These are phyloP conservation scores for Pichia sp. DNA, from an alignment of 1,139 yeast genomes.

Conservation along the genomic window DNA sequence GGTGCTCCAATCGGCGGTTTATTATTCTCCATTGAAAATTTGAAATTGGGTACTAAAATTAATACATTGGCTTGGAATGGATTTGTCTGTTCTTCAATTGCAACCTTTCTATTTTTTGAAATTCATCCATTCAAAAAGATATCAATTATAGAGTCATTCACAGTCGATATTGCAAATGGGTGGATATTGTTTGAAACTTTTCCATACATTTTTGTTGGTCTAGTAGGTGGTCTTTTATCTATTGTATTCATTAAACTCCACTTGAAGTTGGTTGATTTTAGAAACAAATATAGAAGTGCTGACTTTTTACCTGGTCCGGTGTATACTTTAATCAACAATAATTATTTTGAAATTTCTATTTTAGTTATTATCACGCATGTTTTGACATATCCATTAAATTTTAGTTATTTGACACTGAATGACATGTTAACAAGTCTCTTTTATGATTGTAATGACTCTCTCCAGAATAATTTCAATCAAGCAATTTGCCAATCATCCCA, in stretches of 20 bases:
- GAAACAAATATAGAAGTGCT: slow-evolving; percentile 29
- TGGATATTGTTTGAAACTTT: slow-evolving; percentile 71
- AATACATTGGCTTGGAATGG: slow-evolving; percentile 77
- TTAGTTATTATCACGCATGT: slow-evolving; percentile 52
- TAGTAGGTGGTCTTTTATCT: slow-evolving; percentile 70
- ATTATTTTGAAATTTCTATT: slow-evolving; percentile 42
- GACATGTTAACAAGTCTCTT: slow-evolving; percentile 15
- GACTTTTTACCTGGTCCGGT: slow-evolving; percentile 31
- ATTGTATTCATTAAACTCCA: slow-evolving; percentile 51
- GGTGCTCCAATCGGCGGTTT: slow-evolving; percentile 97
- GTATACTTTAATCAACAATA: not conserved
- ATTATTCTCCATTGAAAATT: slow-evolving; percentile 74
- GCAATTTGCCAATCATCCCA: slow-evolving; percentile 14
- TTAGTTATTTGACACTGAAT: slow-evolving; percentile 16
- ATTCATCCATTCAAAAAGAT: slow-evolving; percentile 58
- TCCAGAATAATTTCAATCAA: slow-evolving; percentile 8
- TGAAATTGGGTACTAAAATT: slow-evolving; percentile 62
- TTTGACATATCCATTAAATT: slow-evolving; percentile 42
- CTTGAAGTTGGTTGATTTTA: slow-evolving; percentile 39
- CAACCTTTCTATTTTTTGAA: slow-evolving; percentile 64
- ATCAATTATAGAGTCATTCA: slow-evolving; percentile 57
- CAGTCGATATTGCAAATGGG: slow-evolving; percentile 64
- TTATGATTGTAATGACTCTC: slow-evolving; percentile 15
- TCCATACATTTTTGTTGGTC: slow-evolving; percentile 68
- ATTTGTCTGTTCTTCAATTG: slow-evolving; percentile 72